Evolutionary conservation across 495 filamentous ascomycete genomes (phyloP).

Genomic region (Aspergillus steynii): DNA sequence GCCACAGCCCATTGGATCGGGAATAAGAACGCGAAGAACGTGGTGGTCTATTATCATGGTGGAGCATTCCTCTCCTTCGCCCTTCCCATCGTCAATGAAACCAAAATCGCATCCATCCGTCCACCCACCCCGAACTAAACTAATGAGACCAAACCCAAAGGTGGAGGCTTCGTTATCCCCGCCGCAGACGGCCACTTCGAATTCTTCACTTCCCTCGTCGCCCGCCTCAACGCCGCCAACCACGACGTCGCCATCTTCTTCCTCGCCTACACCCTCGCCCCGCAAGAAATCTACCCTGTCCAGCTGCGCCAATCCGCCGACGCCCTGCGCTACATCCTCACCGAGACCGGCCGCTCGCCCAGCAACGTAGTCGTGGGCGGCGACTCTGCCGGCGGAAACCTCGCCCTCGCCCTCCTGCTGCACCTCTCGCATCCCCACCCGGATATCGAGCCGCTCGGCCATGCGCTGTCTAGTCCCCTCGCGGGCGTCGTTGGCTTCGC

Average conservation of each 20-base stretch:
- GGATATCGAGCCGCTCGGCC: constrained; percentile 35
- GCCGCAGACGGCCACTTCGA: constrained; percentile 42
- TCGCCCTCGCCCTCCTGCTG: constrained; percentile 53
- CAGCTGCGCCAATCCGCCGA: constrained; percentile 58
- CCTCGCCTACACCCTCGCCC: constrained; percentile 57
- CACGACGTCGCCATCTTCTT: constrained; percentile 53
- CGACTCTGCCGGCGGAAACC: constrained; percentile 66
- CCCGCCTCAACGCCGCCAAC: constrained; percentile 42
- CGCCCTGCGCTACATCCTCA: constrained; percentile 54
- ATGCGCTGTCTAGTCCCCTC: constrained; percentile 34
- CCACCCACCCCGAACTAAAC: not conserved
- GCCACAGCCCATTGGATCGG: constrained; percentile 62
- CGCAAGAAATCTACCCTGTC: constrained; percentile 53
- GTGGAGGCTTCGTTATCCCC: constrained; percentile 59
- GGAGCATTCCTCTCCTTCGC: constrained; percentile 8
- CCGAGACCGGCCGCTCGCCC: constrained; percentile 36
- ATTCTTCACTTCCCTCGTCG: constrained; percentile 46
- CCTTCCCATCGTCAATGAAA: no score
- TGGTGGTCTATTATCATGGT: constrained; percentile 64
- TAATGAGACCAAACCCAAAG: constrained; percentile 28
- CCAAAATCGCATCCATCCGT: not conserved
- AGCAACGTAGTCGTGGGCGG: constrained; percentile 54
- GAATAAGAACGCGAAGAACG: constrained; percentile 52
- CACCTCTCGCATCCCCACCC: constrained; percentile 64
- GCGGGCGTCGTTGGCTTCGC: constrained; percentile 51